These are phyloP conservation scores for Senecio squalidus DNA, from an alignment of 140 eudicot species.

Conservation along the genomic window DNA sequence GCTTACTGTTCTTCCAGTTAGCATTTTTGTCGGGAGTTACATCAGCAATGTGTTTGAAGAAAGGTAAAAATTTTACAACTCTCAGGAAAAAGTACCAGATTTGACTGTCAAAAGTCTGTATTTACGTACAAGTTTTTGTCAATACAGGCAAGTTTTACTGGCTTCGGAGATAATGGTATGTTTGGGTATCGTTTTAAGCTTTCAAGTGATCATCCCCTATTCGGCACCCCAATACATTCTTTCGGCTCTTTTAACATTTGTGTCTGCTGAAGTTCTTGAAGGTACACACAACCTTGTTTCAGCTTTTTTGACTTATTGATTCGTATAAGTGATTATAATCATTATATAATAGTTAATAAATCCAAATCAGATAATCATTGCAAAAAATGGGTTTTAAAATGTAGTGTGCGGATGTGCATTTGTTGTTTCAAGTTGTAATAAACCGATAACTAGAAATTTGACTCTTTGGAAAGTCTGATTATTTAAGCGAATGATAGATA, in stretches of 20 bases:
- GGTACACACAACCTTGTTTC: conserved; percentile 34
- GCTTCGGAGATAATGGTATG: conserved; percentile 82
- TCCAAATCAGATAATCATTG: too few relatives aligned
- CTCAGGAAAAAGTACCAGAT: background rate
- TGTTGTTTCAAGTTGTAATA: too few relatives aligned
- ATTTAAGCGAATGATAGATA: too few relatives aligned
- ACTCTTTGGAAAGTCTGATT: too few relatives aligned
- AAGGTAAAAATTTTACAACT: conserved; percentile 40
- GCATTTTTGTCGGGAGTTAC: conserved; percentile 82
- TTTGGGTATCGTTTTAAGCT: conserved; percentile 64
- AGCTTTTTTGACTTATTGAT: background rate
- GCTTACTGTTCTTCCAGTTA: conserved; percentile 84
- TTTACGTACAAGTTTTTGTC: conserved; percentile 10
- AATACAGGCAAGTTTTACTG: conserved; percentile 76
- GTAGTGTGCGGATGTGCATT: too few relatives aligned
- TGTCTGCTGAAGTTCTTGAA: conserved; percentile 89
- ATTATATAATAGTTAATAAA: too few relatives aligned
- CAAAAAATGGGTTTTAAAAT: too few relatives aligned
- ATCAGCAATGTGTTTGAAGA: conserved; percentile 84
- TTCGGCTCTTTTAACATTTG: conserved; percentile 73
- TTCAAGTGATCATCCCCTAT: conserved; percentile 51
- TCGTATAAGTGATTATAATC: too few relatives aligned
- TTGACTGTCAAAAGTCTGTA: background rate
- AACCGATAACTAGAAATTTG: too few relatives aligned
- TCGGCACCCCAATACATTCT: conserved; percentile 71